Conservation (phyloP, 768 basidiomycete genomes). For the Lactifluus pinguis region DNA sequence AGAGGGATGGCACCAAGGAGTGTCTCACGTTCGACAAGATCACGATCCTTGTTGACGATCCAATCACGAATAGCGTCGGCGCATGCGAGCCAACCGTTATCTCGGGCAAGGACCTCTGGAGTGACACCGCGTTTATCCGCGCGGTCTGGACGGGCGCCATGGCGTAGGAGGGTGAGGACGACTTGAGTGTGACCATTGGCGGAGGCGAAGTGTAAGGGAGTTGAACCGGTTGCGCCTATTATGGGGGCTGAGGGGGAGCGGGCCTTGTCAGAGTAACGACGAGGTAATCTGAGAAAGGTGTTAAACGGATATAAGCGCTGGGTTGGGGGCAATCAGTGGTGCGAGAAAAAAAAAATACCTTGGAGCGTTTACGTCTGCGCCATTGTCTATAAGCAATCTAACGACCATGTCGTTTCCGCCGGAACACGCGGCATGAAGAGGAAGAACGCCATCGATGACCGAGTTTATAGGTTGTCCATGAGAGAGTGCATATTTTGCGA, state of each 20-base stretch:
- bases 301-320: not conserved
- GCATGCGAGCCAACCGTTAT: conserved; percentile 73
- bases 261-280: conserved; percentile 64
- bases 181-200: conserved; percentile 85
- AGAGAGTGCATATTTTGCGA: conserved; percentile 85
- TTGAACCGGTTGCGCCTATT: conserved; percentile 79
- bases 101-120: conserved; percentile 72
- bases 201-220: conserved; percentile 94
- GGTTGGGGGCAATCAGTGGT: too few species aligned
- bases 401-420: conserved; percentile 88
- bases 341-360: conserved; percentile 36
- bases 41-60: conserved; percentile 50
- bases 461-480: conserved; percentile 96
- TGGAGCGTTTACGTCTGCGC: conserved; percentile 97
- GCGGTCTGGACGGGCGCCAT: conserved; percentile 73
- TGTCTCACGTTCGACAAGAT: conserved; percentile 43
- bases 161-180: conserved; percentile 69
- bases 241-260: conserved; percentile 60
- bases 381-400: conserved; percentile 77
- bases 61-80: conserved; percentile 66
- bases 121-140: conserved; percentile 89
- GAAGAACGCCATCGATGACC: conserved; percentile 92
- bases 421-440: conserved; percentile 89
- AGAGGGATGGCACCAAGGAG: conserved; percentile 16
- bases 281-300: conserved; percentile 46